Conservation (phyloP, 768 basidiomycete species). For the Phanerochaete sordida region DNA sequence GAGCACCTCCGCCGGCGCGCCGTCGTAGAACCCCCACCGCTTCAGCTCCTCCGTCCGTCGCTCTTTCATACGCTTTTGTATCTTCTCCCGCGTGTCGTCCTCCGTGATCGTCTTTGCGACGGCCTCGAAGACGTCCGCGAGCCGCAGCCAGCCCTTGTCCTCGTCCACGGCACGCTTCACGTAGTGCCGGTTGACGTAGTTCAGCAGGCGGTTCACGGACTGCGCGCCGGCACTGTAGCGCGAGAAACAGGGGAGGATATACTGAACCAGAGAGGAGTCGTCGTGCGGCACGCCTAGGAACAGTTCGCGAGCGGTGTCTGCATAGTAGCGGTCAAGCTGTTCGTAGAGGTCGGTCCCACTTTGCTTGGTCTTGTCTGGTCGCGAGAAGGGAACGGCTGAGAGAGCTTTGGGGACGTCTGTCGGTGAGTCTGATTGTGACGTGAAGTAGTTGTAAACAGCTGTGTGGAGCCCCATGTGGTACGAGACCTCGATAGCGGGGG, state of each 20-base stretch:
- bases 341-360: slow-evolving; percentile 71
- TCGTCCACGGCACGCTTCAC: slow-evolving; percentile 77
- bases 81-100: slow-evolving; percentile 54
- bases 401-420: slow-evolving; percentile 6
- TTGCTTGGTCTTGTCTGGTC: slow-evolving; percentile 29
- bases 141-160: slow-evolving; percentile 72
- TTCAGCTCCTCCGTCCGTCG: slow-evolving; percentile 58
- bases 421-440: slow-evolving; percentile 36
- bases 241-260: slow-evolving; percentile 67
- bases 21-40: slow-evolving; percentile 67
- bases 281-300: slow-evolving; percentile 62
- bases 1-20: slow-evolving; percentile 43
- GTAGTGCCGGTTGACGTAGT: slow-evolving; percentile 68
- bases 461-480: slow-evolving; percentile 80
- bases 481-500: slow-evolving; percentile 65
- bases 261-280: slow-evolving; percentile 62
- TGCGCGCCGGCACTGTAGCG: slow-evolving; percentile 67
- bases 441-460: slow-evolving; percentile 79
- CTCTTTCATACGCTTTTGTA: slow-evolving; percentile 56
- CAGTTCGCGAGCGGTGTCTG: slow-evolving; percentile 56
- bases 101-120: slow-evolving; percentile 46
- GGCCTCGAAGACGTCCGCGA: slow-evolving; percentile 61
- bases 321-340: slow-evolving; percentile 69
- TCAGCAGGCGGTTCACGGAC: slow-evolving; percentile 68
- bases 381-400: slow-evolving; percentile 5